These are phyloP conservation scores for Bruguiera parviflora DNA, from an alignment of 345 rosid genomes.

Conservation along the genomic window DNA sequence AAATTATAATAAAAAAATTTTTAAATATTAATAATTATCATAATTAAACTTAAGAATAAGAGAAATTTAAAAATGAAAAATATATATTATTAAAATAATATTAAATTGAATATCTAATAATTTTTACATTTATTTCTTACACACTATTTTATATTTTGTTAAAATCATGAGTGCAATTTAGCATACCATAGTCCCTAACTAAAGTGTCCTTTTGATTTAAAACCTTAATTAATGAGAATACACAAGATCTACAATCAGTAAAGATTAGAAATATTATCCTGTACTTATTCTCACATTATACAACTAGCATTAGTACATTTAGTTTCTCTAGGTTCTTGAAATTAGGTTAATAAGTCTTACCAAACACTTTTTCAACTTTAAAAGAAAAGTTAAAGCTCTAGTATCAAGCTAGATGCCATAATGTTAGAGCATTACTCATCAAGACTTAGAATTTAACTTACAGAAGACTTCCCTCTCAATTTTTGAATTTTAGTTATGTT, in stretches of 20 bases:
- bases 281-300: constrained; percentile 57
- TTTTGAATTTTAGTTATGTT: too few relatives aligned
- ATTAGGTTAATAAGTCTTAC: constrained; percentile 59
- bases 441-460: too few relatives aligned
- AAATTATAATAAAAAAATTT: too few relatives aligned
- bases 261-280: constrained; percentile 50
- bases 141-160: constrained; percentile 52
- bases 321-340: constrained; percentile 63
- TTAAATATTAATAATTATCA: too few relatives aligned
- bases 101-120: too few relatives aligned
- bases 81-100: too few relatives aligned
- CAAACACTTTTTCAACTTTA: constrained; percentile 61
- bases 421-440: too few relatives aligned
- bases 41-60: too few relatives aligned
- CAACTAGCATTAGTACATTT: constrained; percentile 59
- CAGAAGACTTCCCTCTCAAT: too few relatives aligned
- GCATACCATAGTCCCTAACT: constrained; percentile 28
- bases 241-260: constrained; percentile 38
- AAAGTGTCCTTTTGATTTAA: constrained; percentile 10
- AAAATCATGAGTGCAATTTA: constrained; percentile 51
- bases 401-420: too few relatives aligned
- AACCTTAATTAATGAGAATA: constrained; percentile 26
- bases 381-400: constrained; percentile 13
- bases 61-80: too few relatives aligned
- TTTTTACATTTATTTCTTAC: constrained; percentile 33